Evolutionary conservation across 225 moss, liverwort and hornwort species (phyloP).

Genomic region (Sphagnum tenellum): DNA sequence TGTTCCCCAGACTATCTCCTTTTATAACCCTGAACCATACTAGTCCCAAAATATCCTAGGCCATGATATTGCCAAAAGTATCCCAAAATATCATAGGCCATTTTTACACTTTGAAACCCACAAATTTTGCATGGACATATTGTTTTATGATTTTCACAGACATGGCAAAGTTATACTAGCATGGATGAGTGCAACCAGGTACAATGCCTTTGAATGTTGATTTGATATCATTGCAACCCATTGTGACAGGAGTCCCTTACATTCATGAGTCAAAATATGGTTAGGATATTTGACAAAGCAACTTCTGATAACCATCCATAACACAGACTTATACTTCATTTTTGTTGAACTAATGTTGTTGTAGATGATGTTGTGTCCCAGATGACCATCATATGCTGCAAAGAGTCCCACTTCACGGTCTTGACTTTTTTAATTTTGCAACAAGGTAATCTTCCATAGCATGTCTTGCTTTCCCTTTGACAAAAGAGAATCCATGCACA

Average conservation of each 20-base stretch:
- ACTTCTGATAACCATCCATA: neutral
- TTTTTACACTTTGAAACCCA: no score
- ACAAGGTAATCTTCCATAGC: constrained; percentile 89
- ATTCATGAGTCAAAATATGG: neutral
- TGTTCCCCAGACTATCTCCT: no score
- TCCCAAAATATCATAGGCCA: no score
- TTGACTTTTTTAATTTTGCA: constrained; percentile 54
- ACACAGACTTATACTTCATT: constrained; percentile 36
- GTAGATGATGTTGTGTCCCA: constrained; percentile 73
- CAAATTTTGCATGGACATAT: no score
- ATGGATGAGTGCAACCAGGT: neutral
- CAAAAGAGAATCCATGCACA: constrained; percentile 66
- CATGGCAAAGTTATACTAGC: no score
- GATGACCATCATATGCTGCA: constrained; percentile 93
- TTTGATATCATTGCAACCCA: no score
- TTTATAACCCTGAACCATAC: no score
- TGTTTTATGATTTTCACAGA: no score
- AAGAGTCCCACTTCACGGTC: constrained; percentile 80
- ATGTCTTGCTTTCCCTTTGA: constrained; percentile 97
- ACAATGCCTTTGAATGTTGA: no score
- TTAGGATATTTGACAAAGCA: neutral
- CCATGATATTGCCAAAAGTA: no score
- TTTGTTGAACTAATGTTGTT: constrained; percentile 73
- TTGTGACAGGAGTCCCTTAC: neutral
- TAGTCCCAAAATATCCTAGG: no score